Percentiles rank a stretch among this genome's conserved stretches.
Evolutionary conservation across 73 alveolate species (phyloP).

Genomic region (Uronychia setigera): DNA sequence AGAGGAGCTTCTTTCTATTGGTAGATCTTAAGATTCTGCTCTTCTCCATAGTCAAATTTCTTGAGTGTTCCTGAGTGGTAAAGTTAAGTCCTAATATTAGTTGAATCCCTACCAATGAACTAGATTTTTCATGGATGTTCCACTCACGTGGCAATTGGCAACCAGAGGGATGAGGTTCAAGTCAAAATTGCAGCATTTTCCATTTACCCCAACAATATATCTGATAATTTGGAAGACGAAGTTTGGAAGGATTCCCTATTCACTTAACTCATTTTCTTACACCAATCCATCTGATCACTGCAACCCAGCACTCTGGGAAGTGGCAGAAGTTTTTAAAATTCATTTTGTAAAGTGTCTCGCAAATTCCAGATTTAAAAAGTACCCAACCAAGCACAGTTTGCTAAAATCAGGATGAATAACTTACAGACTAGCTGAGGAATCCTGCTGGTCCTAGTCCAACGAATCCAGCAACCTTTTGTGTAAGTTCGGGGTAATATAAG

Average conservation of each 20-base stretch:
- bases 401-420: background rate
- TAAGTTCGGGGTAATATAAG: background rate
- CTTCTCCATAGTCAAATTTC: constrained; percentile 10
- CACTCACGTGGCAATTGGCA: constrained; percentile 73
- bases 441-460: constrained; percentile 29
- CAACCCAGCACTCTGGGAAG: background rate
- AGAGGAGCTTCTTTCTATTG: constrained; percentile 20
- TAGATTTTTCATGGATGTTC: constrained; percentile 64
- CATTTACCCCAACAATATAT: background rate
- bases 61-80: constrained; percentile 29
- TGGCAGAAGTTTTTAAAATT: background rate
- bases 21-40: constrained; percentile 7
- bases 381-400: background rate
- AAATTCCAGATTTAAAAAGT: background rate
- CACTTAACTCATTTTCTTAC: background rate
- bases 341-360: background rate
- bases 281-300: background rate
- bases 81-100: constrained; percentile 4
- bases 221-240: background rate
- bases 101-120: constrained; percentile 37
- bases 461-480: background rate
- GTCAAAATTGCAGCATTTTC: constrained; percentile 45
- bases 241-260: background rate
- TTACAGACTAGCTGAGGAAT: background rate
- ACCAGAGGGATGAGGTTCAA: constrained; percentile 57